These are phyloP conservation scores for Aspergillus haitiensis DNA, from an alignment of 495 filamentous ascomycete species.

Conservation along the genomic window DNA sequence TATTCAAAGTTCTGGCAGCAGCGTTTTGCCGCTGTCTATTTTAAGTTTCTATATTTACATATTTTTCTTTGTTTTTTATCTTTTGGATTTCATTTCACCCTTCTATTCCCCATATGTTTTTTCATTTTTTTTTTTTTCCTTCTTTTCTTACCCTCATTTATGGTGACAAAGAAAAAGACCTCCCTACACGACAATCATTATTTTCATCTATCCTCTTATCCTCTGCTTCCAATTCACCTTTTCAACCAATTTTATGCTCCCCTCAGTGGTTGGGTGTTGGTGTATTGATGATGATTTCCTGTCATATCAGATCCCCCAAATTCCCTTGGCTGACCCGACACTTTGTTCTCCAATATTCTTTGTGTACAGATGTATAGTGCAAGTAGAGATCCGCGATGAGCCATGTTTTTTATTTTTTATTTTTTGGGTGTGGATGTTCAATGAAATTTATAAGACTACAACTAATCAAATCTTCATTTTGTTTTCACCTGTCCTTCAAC, in stretches of 20 bases:
- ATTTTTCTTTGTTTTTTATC: constrained; percentile 20
- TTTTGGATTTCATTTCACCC: constrained; percentile 23
- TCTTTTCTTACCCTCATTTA: constrained; percentile 28
- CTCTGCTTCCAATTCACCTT: constrained; percentile 22
- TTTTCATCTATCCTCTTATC: constrained; percentile 23
- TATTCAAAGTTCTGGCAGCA: constrained; percentile 22
- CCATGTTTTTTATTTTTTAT: constrained; percentile 14
- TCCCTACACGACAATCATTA: constrained; percentile 25
- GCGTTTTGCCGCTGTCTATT: constrained; percentile 11
- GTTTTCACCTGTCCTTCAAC: no score
- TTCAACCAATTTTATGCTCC: constrained; percentile 22
- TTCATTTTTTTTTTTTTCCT: constrained; percentile 21
- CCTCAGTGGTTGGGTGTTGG: constrained; percentile 39
- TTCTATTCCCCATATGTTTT: constrained; percentile 35
- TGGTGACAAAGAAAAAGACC: constrained; percentile 31
- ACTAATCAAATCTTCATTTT: not conserved
- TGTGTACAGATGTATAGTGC: constrained; percentile 44
- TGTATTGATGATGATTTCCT: constrained; percentile 30
- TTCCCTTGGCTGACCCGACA: constrained; percentile 17
- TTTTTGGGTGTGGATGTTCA: constrained; percentile 18
- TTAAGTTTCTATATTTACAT: constrained; percentile 16
- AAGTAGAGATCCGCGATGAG: constrained; percentile 27
- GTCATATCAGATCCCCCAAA: constrained; percentile 26
- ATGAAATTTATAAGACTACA: constrained; percentile 20
- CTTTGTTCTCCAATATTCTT: constrained; percentile 22